phyloP scores from a whole-genome alignment of 768 basidiomycete species.

The Termitomyces sp. region DNA sequence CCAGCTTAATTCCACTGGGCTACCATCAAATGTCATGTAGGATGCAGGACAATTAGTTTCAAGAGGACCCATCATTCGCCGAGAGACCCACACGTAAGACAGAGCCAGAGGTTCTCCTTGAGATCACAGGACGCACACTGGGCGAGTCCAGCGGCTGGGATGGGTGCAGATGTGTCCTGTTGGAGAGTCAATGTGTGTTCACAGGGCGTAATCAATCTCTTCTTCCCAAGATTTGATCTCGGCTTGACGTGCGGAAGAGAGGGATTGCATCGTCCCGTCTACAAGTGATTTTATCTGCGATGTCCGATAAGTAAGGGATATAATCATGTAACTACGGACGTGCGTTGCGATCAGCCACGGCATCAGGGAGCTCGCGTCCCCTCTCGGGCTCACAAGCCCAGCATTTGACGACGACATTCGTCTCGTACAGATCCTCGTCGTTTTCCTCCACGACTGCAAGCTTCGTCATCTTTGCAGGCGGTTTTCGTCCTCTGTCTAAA shows the following conservation, averaged over 20 bases:
- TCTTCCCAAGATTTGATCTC: slow-evolving; percentile 95
- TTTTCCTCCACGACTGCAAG: slow-evolving; percentile 62
- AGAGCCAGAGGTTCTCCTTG: slow-evolving; percentile 93
- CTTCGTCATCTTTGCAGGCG: slow-evolving; percentile 85
- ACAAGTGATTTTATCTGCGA: slow-evolving; percentile 44
- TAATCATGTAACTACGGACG: neutral
- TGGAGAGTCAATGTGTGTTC: slow-evolving; percentile 61
- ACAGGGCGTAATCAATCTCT: slow-evolving; percentile 80
- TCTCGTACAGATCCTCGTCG: slow-evolving; percentile 72
- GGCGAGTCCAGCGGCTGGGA: slow-evolving; percentile 62
- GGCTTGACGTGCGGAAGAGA: slow-evolving; percentile 87
- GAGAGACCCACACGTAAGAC: slow-evolving; percentile 83
- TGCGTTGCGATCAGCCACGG: slow-evolving; percentile 30
- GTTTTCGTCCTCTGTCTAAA: slow-evolving; percentile 67
- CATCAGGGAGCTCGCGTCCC: slow-evolving; percentile 41
- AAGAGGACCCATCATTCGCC: too few species aligned
- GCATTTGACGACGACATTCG: slow-evolving; percentile 59
- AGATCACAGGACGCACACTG: slow-evolving; percentile 82
- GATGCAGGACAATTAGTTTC: too few species aligned
- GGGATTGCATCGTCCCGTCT: slow-evolving; percentile 68
- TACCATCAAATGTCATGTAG: too few species aligned
- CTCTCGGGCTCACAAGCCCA: slow-evolving; percentile 62
- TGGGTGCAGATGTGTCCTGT: slow-evolving; percentile 38
- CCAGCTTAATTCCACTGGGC: too few species aligned
- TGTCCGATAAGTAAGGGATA: neutral